Percentiles rank a stretch among this genome's conserved stretches.
These are phyloP conservation scores for Babesia caballi DNA, from an alignment of 169 alveolate genomes.

Conservation along the genomic window DNA sequence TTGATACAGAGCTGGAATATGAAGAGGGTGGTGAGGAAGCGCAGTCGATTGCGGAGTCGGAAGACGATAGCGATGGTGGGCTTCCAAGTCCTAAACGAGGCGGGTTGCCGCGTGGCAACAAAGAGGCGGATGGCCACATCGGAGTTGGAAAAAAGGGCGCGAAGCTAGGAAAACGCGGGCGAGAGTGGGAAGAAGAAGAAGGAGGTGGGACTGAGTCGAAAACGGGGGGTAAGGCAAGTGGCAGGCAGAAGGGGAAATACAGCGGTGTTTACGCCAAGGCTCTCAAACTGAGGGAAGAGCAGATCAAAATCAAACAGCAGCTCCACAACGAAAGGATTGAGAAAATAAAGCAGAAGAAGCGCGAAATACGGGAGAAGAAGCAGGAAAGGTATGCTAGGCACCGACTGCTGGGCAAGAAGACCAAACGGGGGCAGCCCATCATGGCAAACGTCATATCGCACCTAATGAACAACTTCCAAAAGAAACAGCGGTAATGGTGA, in stretches of 20 bases:
- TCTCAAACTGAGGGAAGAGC: slow-evolving; percentile 20
- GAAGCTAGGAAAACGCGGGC: not conserved
- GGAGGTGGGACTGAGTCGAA: not conserved
- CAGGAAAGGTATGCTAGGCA: slow-evolving; percentile 46
- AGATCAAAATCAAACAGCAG: slow-evolving; percentile 11
- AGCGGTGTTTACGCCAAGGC: slow-evolving; percentile 48
- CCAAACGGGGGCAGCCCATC: slow-evolving; percentile 63
- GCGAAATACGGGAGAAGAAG: slow-evolving; percentile 45
- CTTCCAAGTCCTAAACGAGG: not conserved
- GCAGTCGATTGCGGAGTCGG: not conserved
- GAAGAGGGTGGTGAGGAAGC: not conserved
- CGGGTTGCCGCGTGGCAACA: not conserved
- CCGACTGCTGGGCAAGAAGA: slow-evolving; percentile 45
- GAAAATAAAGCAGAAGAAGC: slow-evolving; percentile 39
- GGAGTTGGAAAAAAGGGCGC: not conserved
- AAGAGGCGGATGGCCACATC: not conserved
- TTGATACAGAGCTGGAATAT: not conserved
- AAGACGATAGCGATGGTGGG: not conserved
- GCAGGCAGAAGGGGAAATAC: not conserved
- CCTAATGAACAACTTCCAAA: slow-evolving; percentile 47
- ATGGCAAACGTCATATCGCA: slow-evolving; percentile 57
- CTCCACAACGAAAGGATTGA: slow-evolving; percentile 26
- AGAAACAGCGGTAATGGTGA: not conserved
- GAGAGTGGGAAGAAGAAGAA: not conserved
- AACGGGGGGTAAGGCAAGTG: not conserved